Percentiles rank a stretch among this genome's conserved stretches.
Evolutionary conservation across 805 yeast genomes (phyloP).

Genomic region (Sungouiella thailandica): DNA sequence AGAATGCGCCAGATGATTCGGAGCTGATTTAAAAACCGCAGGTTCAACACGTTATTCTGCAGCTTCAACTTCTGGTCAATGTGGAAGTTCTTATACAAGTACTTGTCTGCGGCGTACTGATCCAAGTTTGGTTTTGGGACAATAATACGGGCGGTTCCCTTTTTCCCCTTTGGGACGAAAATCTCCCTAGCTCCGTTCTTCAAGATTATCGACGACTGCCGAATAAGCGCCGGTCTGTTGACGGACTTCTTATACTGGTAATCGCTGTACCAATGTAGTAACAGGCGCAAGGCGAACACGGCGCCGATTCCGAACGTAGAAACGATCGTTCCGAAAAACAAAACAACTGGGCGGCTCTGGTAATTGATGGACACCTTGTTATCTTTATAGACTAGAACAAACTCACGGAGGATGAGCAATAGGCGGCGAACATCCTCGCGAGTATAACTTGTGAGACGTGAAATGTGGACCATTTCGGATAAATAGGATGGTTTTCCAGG

Average conservation of each 20-base stretch:
- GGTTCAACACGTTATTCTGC: conserved; percentile 39
- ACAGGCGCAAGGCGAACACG: conserved; percentile 25
- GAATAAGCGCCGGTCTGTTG: conserved; percentile 32
- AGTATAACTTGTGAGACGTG: conserved; percentile 25
- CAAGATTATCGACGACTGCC: conserved; percentile 40
- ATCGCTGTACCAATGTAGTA: conserved; percentile 29
- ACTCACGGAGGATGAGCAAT: conserved; percentile 30
- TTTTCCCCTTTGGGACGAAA: conserved; percentile 42
- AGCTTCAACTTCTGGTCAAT: conserved; percentile 27
- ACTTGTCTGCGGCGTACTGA: conserved; percentile 51
- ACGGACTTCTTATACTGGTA: conserved; percentile 18
- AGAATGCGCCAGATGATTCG: conserved; percentile 73
- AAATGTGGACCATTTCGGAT: not conserved
- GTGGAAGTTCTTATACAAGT: conserved; percentile 44
- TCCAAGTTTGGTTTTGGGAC: conserved; percentile 46
- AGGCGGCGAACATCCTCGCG: conserved; percentile 31
- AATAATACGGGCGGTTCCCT: conserved; percentile 33
- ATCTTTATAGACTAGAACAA: conserved; percentile 30
- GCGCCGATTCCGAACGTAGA: conserved; percentile 39
- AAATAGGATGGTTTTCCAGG: not conserved
- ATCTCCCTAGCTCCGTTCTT: conserved; percentile 44
- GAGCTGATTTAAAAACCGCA: conserved; percentile 68
- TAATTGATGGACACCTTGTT: conserved; percentile 36
- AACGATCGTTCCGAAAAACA: conserved; percentile 36
- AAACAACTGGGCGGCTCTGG: conserved; percentile 37